These are phyloP conservation scores for Penicillium chermesinum DNA, from an alignment of 495 filamentous ascomycete genomes.

Conservation along the genomic window DNA sequence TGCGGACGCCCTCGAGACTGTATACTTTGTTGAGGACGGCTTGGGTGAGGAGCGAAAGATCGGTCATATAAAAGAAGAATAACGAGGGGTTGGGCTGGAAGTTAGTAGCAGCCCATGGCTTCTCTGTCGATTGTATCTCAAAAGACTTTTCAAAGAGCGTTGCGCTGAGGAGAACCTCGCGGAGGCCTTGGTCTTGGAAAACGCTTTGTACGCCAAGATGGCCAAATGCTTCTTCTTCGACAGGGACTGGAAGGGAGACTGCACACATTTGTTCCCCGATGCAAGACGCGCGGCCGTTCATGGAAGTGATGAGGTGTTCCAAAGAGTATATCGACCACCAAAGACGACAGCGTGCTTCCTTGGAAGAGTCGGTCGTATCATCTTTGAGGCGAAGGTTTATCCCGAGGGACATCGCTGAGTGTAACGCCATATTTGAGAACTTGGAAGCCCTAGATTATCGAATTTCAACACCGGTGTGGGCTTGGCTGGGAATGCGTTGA, in stretches of 20 bases:
- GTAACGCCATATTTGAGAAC: conserved; percentile 53
- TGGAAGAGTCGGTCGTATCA: conserved; percentile 43
- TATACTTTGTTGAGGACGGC: conserved; percentile 52
- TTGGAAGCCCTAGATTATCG: conserved; percentile 51
- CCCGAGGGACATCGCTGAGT: conserved; percentile 53
- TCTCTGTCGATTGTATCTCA: conserved; percentile 3
- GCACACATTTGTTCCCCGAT: conserved; percentile 50
- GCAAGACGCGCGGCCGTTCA: conserved; percentile 57
- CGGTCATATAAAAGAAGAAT: conserved; percentile 42
- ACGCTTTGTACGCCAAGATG: conserved; percentile 16
- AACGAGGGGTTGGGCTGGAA: conserved; percentile 34
- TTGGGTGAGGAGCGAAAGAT: conserved; percentile 47
- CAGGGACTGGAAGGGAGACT: conserved; percentile 48
- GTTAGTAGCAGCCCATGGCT: conserved; percentile 19
- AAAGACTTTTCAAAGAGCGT: conserved; percentile 24
- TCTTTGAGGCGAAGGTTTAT: conserved; percentile 56
- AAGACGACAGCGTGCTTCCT: conserved; percentile 54
- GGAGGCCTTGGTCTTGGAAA: conserved; percentile 11
- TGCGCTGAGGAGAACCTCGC: conserved; percentile 23
- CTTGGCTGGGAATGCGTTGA: neutral
- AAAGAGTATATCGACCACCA: conserved; percentile 61
- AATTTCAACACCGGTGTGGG: neutral
- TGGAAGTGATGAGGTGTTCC: conserved; percentile 52
- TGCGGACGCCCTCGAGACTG: conserved; percentile 46
- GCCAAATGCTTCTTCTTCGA: conserved; percentile 45